Percentiles rank a stretch among this genome's conserved stretches.
These are phyloP conservation scores for Nakataea oryzae DNA, from an alignment of 2,329 filamentous ascomycete genomes.

Conservation along the genomic window DNA sequence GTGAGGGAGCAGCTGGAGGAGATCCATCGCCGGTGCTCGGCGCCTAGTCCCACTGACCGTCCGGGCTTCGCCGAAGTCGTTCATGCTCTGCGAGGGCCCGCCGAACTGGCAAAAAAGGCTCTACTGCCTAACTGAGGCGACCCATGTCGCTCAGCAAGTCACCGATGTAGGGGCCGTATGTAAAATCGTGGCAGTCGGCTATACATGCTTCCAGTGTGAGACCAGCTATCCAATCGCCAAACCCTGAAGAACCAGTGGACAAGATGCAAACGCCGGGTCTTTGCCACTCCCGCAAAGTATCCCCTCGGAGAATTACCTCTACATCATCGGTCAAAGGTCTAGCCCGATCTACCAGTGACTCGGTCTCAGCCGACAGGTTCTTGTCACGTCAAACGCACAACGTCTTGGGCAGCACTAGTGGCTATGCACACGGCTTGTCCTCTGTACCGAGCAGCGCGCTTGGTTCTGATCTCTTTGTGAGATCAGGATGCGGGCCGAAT, in stretches of 20 bases:
- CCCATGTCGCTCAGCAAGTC: not conserved
- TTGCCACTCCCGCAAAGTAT: not conserved
- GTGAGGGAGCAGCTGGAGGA: slow-evolving; percentile 13
- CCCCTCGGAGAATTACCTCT: not conserved
- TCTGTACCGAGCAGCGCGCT: not conserved
- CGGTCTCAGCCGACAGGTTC: not conserved
- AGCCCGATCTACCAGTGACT: not conserved
- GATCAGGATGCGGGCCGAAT: not conserved
- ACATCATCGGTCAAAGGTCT: not conserved
- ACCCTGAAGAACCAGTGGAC: not conserved
- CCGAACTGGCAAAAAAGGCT: slow-evolving; percentile 12
- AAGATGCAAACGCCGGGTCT: not conserved
- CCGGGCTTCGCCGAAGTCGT: slow-evolving; percentile 21
- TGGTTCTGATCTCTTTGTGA: not conserved
- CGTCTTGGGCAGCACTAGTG: no score
- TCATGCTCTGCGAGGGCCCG: slow-evolving; percentile 11
- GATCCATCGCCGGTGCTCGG: slow-evolving; percentile 18
- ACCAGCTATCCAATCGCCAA: not conserved
- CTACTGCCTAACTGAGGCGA: slow-evolving; percentile 9
- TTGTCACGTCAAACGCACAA: not conserved
- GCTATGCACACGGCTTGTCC: no score
- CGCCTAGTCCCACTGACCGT: slow-evolving; percentile 13
- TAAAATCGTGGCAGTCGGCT: not conserved
- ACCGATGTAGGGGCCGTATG: not conserved
- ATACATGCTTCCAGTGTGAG: not conserved